Evolutionary conservation across 306 rosid species (phyloP), one percentile per base, ranked within the genome.

Genomic region (Lathyrus tuberosus): DNA sequence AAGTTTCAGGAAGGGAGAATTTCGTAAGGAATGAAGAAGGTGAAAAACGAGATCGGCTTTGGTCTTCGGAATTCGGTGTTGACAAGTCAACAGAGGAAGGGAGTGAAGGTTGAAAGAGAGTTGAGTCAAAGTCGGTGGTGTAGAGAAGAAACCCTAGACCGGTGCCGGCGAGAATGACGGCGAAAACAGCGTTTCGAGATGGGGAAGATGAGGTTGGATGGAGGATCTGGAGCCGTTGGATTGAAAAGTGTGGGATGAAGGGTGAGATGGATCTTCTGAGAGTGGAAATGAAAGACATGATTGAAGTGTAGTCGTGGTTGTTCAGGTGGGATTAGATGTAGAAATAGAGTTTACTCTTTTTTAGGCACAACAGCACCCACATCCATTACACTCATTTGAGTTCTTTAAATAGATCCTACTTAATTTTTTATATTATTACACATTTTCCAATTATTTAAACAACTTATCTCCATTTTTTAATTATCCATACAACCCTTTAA

Each of bases 121-220:
- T 17, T 12, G 74, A 28, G 10, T 71, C 56, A n/a, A 71, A 56
- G 8, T 64, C 40, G 11, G 56, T 31, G 43, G 69, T 46, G 48
- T 20, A 85, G 0, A 90, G 80, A 56, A 88, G 37, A 75, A 71
- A 15, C 41, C 93, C 96, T 5, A 88, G 49, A 28, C 83, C 79
- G 1, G 97, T 72, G 28, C 85, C 88, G 0, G 66, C 71, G 0
- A 62, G 31, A 35, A 88, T 61, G 16, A 81, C 81, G 14, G 83
- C 86, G 11, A 84, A 76, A 56, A 84, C 2, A 84, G 80, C 79
- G 70, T 79, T 85, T 0, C 56, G 63, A 18, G 76, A 62, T 4
- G 75, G 69, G 0, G 84, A 59, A 13, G 79, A 62, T 0, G 22
- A 66, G 0, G 42, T 17, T 15, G 53, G 28, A 10, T 61, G 82